Evolutionary conservation across 1,139 yeast genomes (phyloP).

Genomic region (Hansenula anomala): DNA sequence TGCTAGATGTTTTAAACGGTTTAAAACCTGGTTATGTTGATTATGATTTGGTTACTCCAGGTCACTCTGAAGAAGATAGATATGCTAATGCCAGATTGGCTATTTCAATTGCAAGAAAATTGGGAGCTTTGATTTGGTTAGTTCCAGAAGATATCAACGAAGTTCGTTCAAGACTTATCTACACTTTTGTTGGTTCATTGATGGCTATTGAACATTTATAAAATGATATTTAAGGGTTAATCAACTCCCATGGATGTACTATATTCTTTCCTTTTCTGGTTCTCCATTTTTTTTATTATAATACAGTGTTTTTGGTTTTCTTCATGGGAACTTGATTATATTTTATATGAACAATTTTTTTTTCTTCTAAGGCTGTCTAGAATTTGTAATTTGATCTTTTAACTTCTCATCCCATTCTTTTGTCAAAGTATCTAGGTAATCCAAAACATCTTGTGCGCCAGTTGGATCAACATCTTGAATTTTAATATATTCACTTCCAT

Average conservation of each 20-base stretch:
- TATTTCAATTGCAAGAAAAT: constrained; percentile 94
- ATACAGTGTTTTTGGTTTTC: neutral
- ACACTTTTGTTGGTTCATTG: constrained; percentile 92
- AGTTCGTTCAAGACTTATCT: constrained; percentile 87
- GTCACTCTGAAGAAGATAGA: constrained; percentile 74
- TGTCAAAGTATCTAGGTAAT: constrained; percentile 51
- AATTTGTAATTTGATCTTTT: constrained; percentile 63
- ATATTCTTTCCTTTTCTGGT: neutral
- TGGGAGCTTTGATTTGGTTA: constrained; percentile 97
- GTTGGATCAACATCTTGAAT: constrained; percentile 52
- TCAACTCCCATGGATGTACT: neutral
- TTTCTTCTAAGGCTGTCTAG: constrained; percentile 27
- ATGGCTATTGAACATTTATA: constrained; percentile 52
- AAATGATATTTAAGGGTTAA: neutral
- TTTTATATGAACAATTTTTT: neutral
- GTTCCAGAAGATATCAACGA: constrained; percentile 99
- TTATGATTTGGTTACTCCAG: constrained; percentile 82
- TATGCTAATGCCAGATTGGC: constrained; percentile 96
- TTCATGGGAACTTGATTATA: neutral
- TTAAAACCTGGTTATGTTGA: constrained; percentile 97
- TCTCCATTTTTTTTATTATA: neutral
- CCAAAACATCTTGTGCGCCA: constrained; percentile 59
- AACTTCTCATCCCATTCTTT: constrained; percentile 66
- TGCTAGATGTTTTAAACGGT: constrained; percentile 88
- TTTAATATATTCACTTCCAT: constrained; percentile 62